A percentile compares a stretch with the other conserved stretches of the same genome.
Conservation (phyloP, 805 yeast species). For the Dipodascus albidus region DNA sequence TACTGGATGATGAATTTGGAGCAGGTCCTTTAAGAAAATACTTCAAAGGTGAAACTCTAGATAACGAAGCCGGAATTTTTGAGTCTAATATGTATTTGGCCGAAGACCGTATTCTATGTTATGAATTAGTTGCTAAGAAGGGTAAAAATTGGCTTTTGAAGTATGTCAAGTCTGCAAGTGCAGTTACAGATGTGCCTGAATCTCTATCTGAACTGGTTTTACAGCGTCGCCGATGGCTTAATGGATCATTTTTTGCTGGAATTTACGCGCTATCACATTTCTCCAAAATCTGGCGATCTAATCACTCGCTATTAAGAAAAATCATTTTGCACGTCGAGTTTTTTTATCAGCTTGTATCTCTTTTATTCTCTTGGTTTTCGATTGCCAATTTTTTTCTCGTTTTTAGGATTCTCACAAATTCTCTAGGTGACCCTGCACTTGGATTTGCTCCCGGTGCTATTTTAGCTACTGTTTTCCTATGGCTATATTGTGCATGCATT, state of each 20-base stretch:
- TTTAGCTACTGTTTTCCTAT: constrained; percentile 65
- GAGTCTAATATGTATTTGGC: constrained; percentile 95
- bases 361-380: constrained; percentile 86
- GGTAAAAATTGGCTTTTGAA: constrained; percentile 64
- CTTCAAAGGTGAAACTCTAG: constrained; percentile 82
- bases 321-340: constrained; percentile 67
- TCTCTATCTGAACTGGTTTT: constrained; percentile 73
- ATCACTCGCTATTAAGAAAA: constrained; percentile 57
- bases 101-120: constrained; percentile 91
- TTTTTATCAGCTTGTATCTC: constrained; percentile 59
- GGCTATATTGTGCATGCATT: constrained; percentile 74
- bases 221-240: constrained; percentile 93
- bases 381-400: constrained; percentile 83
- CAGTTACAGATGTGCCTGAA: constrained; percentile 94
- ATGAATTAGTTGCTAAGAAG: constrained; percentile 84
- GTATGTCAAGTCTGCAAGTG: constrained; percentile 79
- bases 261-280: constrained; percentile 75
- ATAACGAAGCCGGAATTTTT: constrained; percentile 66
- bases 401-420: constrained; percentile 74
- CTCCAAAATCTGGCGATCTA: constrained; percentile 64
- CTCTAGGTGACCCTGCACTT: constrained; percentile 53
- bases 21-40: constrained; percentile 80
- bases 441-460: constrained; percentile 64
- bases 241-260: constrained; percentile 94
- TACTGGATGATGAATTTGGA: constrained; percentile 56